phyloP scores from a whole-genome alignment of 1,284 basidiomycete species.

The Apiotrichum montevideense region DNA sequence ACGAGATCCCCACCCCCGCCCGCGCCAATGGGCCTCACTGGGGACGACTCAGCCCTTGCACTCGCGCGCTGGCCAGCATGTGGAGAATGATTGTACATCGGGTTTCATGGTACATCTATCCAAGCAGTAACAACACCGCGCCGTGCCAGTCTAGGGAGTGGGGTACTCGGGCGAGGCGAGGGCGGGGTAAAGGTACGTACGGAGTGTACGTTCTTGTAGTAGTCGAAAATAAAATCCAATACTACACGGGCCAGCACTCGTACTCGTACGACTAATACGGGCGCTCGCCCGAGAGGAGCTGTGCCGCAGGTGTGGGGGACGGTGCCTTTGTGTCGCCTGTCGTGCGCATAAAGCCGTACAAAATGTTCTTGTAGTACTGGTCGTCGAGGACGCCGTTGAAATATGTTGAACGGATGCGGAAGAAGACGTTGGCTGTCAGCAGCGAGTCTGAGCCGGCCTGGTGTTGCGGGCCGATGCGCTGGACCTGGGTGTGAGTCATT shows the following conservation, averaged over 20 bases:
- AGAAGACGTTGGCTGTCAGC: slow-evolving; percentile 87
- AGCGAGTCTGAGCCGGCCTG: slow-evolving; percentile 95
- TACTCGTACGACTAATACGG: slow-evolving; percentile 8
- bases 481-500: slow-evolving; percentile 53
- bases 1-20: no score
- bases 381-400: slow-evolving; percentile 83
- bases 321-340: slow-evolving; percentile 9
- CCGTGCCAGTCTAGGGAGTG: not conserved
- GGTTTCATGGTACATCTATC: slow-evolving; percentile 7
- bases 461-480: slow-evolving; percentile 85
- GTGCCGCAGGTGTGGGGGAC: slow-evolving; percentile 18
- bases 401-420: slow-evolving; percentile 88
- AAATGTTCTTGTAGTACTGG: slow-evolving; percentile 44
- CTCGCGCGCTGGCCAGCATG: no score
- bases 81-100: slow-evolving; percentile 3
- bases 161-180: no score
- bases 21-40: no score
- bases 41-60: no score
- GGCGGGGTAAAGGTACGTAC: no score
- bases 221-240: no score
- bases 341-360: not conserved
- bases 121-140: slow-evolving; percentile 5
- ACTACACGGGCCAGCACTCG: no score
- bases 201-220: no score
- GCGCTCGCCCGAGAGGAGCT: slow-evolving; percentile 18